phyloP scores from a whole-genome alignment of 1,139 yeast species.

The Pneumocystis carinii region DNA sequence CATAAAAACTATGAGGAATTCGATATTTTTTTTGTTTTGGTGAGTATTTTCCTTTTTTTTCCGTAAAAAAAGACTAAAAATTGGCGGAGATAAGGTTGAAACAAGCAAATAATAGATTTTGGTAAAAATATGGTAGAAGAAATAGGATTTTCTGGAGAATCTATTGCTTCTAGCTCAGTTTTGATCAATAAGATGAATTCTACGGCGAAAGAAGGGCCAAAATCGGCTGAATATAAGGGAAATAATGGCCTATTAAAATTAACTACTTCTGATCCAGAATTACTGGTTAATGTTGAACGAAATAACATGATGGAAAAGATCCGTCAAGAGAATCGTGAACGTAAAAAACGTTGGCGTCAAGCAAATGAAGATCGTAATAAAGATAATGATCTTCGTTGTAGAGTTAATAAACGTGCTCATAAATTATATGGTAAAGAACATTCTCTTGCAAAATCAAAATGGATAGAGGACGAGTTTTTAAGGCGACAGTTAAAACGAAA shows the following conservation, averaged over 20 bases:
- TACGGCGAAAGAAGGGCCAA: neutral
- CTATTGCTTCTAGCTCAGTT: neutral
- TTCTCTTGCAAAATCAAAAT: constrained; percentile 41
- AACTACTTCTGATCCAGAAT: neutral
- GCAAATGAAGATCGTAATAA: constrained; percentile 67
- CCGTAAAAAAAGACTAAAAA: neutral
- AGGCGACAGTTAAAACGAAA: constrained; percentile 46
- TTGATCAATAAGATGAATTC: neutral
- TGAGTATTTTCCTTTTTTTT: neutral
- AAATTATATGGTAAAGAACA: constrained; percentile 48
- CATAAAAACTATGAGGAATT: no score
- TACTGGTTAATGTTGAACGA: neutral
- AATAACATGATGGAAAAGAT: constrained; percentile 5
- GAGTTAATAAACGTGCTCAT: constrained; percentile 61
- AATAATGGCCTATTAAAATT: neutral
- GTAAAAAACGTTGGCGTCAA: constrained; percentile 86
- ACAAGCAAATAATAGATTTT: no score
- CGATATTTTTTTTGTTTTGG: no score
- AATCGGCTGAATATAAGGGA: neutral
- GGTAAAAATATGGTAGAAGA: neutral
- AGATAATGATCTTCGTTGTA: constrained; percentile 68
- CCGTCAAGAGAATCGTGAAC: constrained; percentile 52
- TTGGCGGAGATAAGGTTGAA: no score
- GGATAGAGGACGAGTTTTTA: constrained; percentile 66
- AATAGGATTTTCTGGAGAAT: neutral